Base-by-base conservation (phyloP, 2,329 filamentous ascomycete genomes). In the Hymenoscyphus infarciens region DNA sequence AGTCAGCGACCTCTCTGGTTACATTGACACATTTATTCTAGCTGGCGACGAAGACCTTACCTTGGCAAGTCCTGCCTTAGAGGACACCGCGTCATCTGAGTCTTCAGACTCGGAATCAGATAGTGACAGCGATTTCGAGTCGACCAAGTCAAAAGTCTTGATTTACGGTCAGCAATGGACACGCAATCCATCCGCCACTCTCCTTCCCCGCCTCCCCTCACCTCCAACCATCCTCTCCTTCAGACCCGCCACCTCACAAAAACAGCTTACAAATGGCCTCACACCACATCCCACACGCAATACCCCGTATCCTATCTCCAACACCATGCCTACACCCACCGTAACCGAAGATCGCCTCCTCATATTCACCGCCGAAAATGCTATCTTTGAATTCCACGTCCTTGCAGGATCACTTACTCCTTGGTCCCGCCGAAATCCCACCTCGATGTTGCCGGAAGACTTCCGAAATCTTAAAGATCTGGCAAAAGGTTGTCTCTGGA, bases 401-500 rank as follows among this genome's bases (percentile, higher is more conserved):
- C 80, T 88, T n/a, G 82, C 84, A 56, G 93, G 93, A 54, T 85
- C 84, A 19, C 79, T 98, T 11, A 92, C 89, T 4, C 83, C 90
- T 39, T 99, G 95, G 95, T 92, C 91, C 8, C 84, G 91, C 67
- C 84, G 90, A 42, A 97, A 98, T 74, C 87, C 89, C 4, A 85
- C 87, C n/a, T 83, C 84, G 16, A 84, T 83, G 62, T 85, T 97
- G 22, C 95, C 92, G 0, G 80, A 82, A 2, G 84, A 90, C 56
- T 94, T 96, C 74, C 85, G 83, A 61, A 84, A 87, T 67, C 83
- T 92, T 27, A 85, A 88, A 64, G 92, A 97, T 74, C 82, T 91
- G 52, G 89, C 89, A 60, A 94, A 94, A 79, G 93, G 92, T 3
- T 87, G 87, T 29, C 76, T 97, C 45, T 98, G 94, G 93, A 90